Conservation (phyloP, 768 basidiomycete genomes). For the Kwoniella botswanensis region DNA sequence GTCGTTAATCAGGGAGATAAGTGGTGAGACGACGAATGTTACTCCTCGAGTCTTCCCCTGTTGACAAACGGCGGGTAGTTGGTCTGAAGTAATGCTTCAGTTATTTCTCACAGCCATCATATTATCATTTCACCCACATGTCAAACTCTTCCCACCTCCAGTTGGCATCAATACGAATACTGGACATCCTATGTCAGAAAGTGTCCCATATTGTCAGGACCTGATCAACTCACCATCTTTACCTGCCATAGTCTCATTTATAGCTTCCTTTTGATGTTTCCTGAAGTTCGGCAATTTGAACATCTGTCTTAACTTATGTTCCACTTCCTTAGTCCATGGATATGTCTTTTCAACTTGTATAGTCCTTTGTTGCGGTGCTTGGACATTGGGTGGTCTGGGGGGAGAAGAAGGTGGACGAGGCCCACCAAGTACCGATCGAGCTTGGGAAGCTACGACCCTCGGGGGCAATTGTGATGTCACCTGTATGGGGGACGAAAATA, state of each 20-base stretch:
- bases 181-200: constrained; percentile 13
- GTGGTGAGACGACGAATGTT: constrained; percentile 87
- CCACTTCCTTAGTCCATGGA: constrained; percentile 63
- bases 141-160: constrained; percentile 87
- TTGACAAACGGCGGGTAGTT: constrained; percentile 79
- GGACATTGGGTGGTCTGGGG: neutral
- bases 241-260: constrained; percentile 76
- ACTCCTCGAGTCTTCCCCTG: constrained; percentile 76
- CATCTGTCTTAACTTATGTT: constrained; percentile 63
- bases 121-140: constrained; percentile 62
- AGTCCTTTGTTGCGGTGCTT: constrained; percentile 14
- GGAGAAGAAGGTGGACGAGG: constrained; percentile 31
- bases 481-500: constrained; percentile 28
- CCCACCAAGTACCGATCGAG: constrained; percentile 19
- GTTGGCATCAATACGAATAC: constrained; percentile 97
- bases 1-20: constrained; percentile 91
- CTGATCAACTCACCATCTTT: constrained; percentile 63
- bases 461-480: constrained; percentile 10
- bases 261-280: constrained; percentile 81
- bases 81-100: constrained; percentile 60
- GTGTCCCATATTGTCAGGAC: neutral
- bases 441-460: constrained; percentile 19
- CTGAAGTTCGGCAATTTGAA: constrained; percentile 77
- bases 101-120: neutral
- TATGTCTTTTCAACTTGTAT: constrained; percentile 38